Base-by-base conservation (phyloP, 1,139 yeast genomes). In the Candida sanyaensis region DNA sequence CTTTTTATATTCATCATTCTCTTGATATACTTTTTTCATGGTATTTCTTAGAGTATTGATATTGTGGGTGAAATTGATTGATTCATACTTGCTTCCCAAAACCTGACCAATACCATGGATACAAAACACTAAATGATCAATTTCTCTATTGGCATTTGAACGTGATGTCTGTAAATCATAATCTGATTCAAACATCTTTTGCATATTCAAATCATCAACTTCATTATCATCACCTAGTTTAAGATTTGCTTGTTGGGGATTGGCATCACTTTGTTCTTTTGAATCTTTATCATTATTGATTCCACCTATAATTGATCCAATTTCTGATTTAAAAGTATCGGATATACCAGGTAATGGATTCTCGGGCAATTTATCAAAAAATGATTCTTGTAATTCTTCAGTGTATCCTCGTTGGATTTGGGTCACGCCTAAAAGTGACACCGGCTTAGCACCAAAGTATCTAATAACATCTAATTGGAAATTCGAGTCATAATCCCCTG, bases 51-150 rank as follows among this genome's bases (percentile, higher is more conserved):
- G 65, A 28, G 81, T 76, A 58, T 88, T 88, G 47, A 91, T 82
- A 27, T 93, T 90, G 63, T 91, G 96, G 4, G 93, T 84, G 67
- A 93, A 93, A 61, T 90, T 90, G 42, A 91, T 84, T 33, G 88
- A 83, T 53, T 91, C 91, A 56, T 87, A 86, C 56, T 83, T 83
- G 46, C 83, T 81, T 3, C 96, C 95, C 50, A 93, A 73, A 37
- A 86, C 83, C 64, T 93, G 99, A 1, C 98, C 98, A 53, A 93
- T 89, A 0, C 99, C 98, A 65, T 93, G 99, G 41, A 92, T 79
- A 55, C 96, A 93, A 13, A 93, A 71, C 1, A 92, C 80, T 48
- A 93, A 68, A 65, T 93, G 97, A 44, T 89, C 91, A 13, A 91
- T 76, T 29, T 81, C 73, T 50, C 96, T 69, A 37, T 74, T 65